These are phyloP conservation scores for Ascochyta viciae-villosae DNA, from an alignment of 2,329 filamentous ascomycete genomes.

Conservation along the genomic window DNA sequence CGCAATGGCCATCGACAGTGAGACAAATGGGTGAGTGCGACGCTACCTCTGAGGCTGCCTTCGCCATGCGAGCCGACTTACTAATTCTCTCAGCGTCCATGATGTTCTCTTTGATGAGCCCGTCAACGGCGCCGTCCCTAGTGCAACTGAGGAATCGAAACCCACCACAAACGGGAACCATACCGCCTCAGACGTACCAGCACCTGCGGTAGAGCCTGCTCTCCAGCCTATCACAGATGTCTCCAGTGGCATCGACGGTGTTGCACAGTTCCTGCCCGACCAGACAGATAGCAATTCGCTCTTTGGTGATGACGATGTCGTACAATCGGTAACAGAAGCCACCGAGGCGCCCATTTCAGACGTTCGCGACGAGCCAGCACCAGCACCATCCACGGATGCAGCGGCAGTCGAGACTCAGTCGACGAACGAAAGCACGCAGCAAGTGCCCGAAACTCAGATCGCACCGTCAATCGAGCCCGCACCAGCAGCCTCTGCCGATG, in stretches of 20 bases:
- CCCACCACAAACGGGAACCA: slow-evolving; percentile 44
- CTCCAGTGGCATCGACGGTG: slow-evolving; percentile 53
- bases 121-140: slow-evolving; percentile 24
- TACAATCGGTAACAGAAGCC: slow-evolving; percentile 47
- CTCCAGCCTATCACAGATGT: slow-evolving; percentile 51
- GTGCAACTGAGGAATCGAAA: slow-evolving; percentile 26
- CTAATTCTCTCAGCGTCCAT: slow-evolving; percentile 38
- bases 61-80: slow-evolving; percentile 12
- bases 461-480: slow-evolving; percentile 18
- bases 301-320: slow-evolving; percentile 39
- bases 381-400: slow-evolving; percentile 21
- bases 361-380: slow-evolving; percentile 38
- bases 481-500: slow-evolving; percentile 22
- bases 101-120: slow-evolving; percentile 48
- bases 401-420: slow-evolving; percentile 14
- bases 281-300: slow-evolving; percentile 51
- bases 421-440: slow-evolving; percentile 36
- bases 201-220: slow-evolving; percentile 37
- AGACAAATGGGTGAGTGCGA: slow-evolving; percentile 66
- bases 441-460: slow-evolving; percentile 41
- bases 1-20: slow-evolving; percentile 61
- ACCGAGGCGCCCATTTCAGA: slow-evolving; percentile 52
- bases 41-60: slow-evolving; percentile 4
- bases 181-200: slow-evolving; percentile 29
- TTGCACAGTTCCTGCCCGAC: slow-evolving; percentile 53